Evolutionary conservation across 179 eudicot genomes (phyloP), one percentile per base, ranked within the genome.

Genomic region (Camellia oleifera): DNA sequence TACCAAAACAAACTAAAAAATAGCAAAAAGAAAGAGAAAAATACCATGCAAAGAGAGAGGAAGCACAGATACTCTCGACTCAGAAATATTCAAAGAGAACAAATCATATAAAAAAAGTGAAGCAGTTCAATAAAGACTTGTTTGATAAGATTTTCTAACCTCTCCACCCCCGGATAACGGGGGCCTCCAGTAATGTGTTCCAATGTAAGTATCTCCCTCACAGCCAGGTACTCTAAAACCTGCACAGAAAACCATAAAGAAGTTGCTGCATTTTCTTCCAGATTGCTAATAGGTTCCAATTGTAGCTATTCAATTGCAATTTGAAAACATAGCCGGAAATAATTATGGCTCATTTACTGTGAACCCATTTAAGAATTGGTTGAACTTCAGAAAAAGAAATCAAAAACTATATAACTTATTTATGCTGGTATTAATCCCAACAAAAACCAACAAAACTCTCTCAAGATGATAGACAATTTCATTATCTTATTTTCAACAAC

Each of bases 211-310:
- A 94, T 92, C 86, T 91, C 90, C 84, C 77, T 88, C 78, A 77
- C 81, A 18, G 96, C 97, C 69, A 96, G 88, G 89, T 86, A 89
- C 84, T 94, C 97, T 5, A 96, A 85, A 74, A 94, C 94, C 99
- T 94, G 86, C 77, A 83, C 42, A 80, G 2, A 69, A 72, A 52
- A 83, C 56, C 53, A 69, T n/a, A 48, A 52, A 53, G 65, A 0
- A n/a, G 74, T 5, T 54, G 40, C 14, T 67, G 80, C 40, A 44
- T 11, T 40, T 45, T 17, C 69, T 67, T 66, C 70, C 12, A 13
- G 66, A 73, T 44, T 79, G 72, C 20, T 52, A 72, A 79, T 40
- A 20, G 67, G 63, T 23, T 40, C 44, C 5, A 73, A 13, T 18
- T 8, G 4, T 54, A 72, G 74, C 12, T 48, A 58, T 58, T 56